Conservation (phyloP, 768 basidiomycete species). For the Boletus sensibilis region DNA sequence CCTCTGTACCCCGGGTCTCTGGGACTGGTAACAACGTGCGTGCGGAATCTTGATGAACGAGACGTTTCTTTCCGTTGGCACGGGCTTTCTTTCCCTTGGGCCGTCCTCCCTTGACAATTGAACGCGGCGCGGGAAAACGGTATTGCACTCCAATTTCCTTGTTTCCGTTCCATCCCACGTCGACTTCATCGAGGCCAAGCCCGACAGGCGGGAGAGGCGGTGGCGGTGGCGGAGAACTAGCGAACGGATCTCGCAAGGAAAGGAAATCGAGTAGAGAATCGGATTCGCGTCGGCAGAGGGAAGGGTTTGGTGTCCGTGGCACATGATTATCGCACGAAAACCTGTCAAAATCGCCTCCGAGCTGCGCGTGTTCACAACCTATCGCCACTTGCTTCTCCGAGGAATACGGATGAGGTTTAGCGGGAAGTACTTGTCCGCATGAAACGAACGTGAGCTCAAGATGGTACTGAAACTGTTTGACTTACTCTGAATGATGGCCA, state of each 20-base stretch:
- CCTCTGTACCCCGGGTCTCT: conserved; percentile 17
- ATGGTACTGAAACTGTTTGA: background rate
- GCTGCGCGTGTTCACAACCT: background rate
- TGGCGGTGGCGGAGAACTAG: conserved; percentile 34
- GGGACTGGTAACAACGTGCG: conserved; percentile 26
- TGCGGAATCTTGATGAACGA: conserved; percentile 29
- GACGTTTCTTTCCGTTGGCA: conserved; percentile 19
- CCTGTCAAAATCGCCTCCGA: background rate
- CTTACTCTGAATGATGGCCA: conserved; percentile 27
- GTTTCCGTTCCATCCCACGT: conserved; percentile 26
- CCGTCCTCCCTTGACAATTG: conserved; percentile 25
- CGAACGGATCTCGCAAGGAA: conserved; percentile 35
- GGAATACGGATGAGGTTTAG: background rate
- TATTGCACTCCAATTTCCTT: conserved; percentile 29
- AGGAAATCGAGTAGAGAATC: conserved; percentile 34
- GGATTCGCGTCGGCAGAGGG: conserved; percentile 21
- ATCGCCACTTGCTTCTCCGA: conserved; percentile 8
- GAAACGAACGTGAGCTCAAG: conserved; percentile 1
- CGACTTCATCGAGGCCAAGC: conserved; percentile 29
- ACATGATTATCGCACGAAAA: conserved; percentile 1
- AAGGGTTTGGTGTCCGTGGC: conserved; percentile 16
- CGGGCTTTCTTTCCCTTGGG: conserved; percentile 18
- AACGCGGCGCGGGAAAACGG: conserved; percentile 34
- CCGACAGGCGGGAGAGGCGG: conserved; percentile 29
- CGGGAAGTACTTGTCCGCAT: conserved; percentile 23